Percentiles rank a stretch among this genome's conserved stretches.
Conservation (phyloP, 805 yeast species). For the Cyberlindnera japonica region DNA sequence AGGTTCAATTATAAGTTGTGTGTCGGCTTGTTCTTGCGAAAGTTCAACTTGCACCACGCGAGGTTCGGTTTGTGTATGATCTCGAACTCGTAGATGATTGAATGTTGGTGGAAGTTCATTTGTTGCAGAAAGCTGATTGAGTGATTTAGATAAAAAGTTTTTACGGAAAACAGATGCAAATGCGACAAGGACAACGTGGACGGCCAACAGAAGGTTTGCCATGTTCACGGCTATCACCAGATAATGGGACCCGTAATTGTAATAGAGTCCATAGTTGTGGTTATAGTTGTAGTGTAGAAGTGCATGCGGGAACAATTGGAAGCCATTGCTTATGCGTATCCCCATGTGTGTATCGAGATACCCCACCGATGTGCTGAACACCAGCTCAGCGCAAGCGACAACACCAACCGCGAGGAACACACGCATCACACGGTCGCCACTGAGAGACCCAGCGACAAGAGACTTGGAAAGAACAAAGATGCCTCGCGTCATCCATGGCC, state of each 20-base stretch:
- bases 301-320: conserved; percentile 23
- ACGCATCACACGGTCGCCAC: conserved; percentile 18
- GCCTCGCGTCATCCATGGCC: conserved; percentile 23
- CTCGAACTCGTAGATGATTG: conserved; percentile 10
- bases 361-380: conserved; percentile 8
- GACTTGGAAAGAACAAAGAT: conserved; percentile 25
- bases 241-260: conserved; percentile 3
- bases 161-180: conserved; percentile 24
- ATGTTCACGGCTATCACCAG: conserved; percentile 10
- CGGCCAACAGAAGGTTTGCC: conserved; percentile 21
- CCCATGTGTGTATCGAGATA: conserved; percentile 12
- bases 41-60: conserved; percentile 20
- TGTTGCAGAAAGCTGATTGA: conserved; percentile 22
- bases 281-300: conserved; percentile 8
- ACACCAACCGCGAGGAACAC: conserved; percentile 10
- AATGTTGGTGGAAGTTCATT: conserved; percentile 6
- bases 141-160: conserved; percentile 23
- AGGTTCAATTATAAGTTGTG: conserved; percentile 2
- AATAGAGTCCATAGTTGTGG: conserved; percentile 1
- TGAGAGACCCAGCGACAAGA: conserved; percentile 20
- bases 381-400: conserved; percentile 12
- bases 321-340: conserved; percentile 7
- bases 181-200: conserved; percentile 25
- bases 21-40: conserved; percentile 13
- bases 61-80: conserved; percentile 14